phyloP scores from a whole-genome alignment of 345 rosid species.

The Eucalyptus sideroxylon region DNA sequence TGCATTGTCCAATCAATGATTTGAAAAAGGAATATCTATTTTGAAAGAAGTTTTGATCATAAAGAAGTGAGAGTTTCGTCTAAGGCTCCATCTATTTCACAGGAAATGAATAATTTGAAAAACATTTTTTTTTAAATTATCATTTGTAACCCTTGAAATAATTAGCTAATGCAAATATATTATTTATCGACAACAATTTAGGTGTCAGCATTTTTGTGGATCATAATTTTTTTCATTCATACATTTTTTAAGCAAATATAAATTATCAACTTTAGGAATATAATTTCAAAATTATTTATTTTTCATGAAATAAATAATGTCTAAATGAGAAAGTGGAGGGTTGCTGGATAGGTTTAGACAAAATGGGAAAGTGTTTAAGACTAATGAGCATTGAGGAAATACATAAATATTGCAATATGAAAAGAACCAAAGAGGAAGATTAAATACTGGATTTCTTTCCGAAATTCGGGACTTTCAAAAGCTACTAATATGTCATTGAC shows the following conservation, averaged over 20 bases:
- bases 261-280: too few relatives aligned
- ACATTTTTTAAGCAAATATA: neutral
- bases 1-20: neutral
- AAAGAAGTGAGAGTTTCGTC: neutral
- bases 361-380: neutral
- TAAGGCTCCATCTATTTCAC: neutral
- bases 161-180: too few relatives aligned
- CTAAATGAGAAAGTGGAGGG: neutral
- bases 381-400: neutral
- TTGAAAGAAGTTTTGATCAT: neutral
- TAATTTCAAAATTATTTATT: too few relatives aligned
- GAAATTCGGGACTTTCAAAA: too few relatives aligned
- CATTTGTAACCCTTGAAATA: too few relatives aligned
- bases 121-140: too few relatives aligned
- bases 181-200: too few relatives aligned
- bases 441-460: neutral
- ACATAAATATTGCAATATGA: neutral
- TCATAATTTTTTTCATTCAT: neutral
- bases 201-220: neutral
- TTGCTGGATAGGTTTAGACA: neutral
- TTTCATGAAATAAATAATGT: too few relatives aligned
- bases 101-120: too few relatives aligned
- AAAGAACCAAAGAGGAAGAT: neutral
- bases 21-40: neutral
- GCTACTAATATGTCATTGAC: neutral